Base-by-base conservation (phyloP, 257 asterid genomes). In the Solanum virginianum region DNA sequence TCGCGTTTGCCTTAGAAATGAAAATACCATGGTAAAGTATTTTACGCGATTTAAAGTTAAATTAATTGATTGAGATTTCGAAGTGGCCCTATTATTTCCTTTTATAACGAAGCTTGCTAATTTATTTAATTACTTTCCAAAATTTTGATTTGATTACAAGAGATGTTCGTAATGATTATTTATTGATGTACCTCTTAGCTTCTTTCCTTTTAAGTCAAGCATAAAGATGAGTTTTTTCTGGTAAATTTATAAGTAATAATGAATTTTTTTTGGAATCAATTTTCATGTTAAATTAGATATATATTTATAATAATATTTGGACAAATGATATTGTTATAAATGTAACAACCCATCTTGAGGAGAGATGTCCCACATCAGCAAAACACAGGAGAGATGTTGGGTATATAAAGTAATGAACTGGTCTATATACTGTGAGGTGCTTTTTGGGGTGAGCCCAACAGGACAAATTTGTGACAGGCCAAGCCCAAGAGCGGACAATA, bases 1-100 rank as follows among this genome's bases (percentile, higher is more conserved):
- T 2, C 0, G 2, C 1, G 8, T 53, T 2, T 53, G 8, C 14
- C 18, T 5, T 0, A 7, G 5, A 5, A 53, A 5, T 18, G 3
- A 56, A 56, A 56, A n/a, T 6, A 8, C 22, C 10, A 9, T 9
- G 7, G 4, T n/a, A n/a, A 7, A 10, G 36, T 60, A 7, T 0
- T 60, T 22, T 60, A 22, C 4, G 4, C 0, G 3, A 11, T 4
- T 0, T 8, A 1, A 60, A n/a, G 10, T 8, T 22, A 8, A 69
- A 63, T 17, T 39, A 70, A 16, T 36, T 4, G 0, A 36, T 36
- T 4, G 39, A 36, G 5, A 36, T 36, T 36, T 36, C 0, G 6
- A 36, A 36, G 5, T 36, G 39, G 6, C 0, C 39, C 9, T 14
- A 75, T 75, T 15, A 47, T 22, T 43, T 24, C 13, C 60, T 49